Conservation (phyloP, 805 yeast genomes). For the Lipomyces yamadae region DNA sequence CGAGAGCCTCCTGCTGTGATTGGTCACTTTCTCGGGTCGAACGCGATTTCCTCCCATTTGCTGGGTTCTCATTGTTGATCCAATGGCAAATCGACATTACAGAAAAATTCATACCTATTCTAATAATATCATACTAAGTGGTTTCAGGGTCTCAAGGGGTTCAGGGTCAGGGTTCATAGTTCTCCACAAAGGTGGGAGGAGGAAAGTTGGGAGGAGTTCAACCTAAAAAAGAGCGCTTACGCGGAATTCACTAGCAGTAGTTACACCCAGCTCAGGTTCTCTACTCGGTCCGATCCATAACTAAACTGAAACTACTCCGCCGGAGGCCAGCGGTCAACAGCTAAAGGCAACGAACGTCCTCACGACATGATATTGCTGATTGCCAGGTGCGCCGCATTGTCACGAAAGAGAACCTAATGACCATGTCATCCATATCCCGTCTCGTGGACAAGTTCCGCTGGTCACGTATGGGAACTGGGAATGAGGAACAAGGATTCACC, state of each 20-base stretch:
- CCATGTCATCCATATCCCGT: neutral
- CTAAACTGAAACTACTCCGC: slow-evolving; percentile 1
- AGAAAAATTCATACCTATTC: no score
- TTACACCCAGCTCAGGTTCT: neutral
- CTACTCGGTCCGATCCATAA: neutral
- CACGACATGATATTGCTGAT: neutral
- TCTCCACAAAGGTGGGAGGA: no score
- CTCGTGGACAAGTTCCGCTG: neutral
- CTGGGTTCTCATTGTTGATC: no score
- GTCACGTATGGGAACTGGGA: neutral
- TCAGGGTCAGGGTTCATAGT: no score
- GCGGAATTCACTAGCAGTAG: neutral
- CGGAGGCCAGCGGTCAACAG: neutral
- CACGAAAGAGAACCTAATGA: neutral
- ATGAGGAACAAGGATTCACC: neutral
- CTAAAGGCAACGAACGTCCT: neutral
- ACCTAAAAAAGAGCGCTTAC: neutral
- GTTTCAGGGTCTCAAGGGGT: no score
- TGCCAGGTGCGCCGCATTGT: neutral
- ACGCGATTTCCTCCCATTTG: no score
- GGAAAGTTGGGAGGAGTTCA: no score
- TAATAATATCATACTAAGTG: no score
- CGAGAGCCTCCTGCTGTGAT: no score
- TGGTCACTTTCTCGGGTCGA: no score
- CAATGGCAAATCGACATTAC: no score